These are phyloP conservation scores for Exutisphaerella laricina DNA, from an alignment of 2,329 filamentous ascomycete genomes.

Conservation along the genomic window DNA sequence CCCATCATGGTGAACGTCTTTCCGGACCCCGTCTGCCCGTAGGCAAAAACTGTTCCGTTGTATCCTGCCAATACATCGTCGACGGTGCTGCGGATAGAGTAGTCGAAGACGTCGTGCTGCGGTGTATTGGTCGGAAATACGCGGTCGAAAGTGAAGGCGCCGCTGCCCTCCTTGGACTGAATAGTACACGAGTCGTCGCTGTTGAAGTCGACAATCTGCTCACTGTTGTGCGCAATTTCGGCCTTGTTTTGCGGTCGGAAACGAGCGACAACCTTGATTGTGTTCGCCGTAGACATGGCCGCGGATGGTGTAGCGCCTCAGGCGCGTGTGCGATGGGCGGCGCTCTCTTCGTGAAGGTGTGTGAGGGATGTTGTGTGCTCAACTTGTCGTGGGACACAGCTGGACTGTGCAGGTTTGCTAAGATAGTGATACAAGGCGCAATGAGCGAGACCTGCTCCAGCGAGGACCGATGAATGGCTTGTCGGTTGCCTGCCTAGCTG, in stretches of 20 bases:
- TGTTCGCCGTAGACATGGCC: constrained; percentile 31
- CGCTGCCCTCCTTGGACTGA: constrained; percentile 72
- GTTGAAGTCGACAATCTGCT: constrained; percentile 85
- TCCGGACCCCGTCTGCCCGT: constrained; percentile 95
- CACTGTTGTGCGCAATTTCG: constrained; percentile 83
- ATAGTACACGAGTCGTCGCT: constrained; percentile 82
- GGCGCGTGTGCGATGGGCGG: no score
- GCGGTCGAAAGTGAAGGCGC: constrained; percentile 94
- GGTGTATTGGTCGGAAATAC: constrained; percentile 92
- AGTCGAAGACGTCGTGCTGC: constrained; percentile 94
- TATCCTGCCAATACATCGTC: constrained; percentile 98
- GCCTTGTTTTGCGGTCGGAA: constrained; percentile 96
- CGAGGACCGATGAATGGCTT: neutral
- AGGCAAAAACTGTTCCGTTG: constrained; percentile 98
- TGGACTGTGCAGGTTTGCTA: no score
- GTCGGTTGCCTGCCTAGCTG: no score
- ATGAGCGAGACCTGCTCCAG: constrained; percentile 2
- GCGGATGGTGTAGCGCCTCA: constrained; percentile 8
- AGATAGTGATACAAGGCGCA: no score
- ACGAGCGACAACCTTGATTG: constrained; percentile 75
- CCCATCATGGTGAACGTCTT: constrained; percentile 99
- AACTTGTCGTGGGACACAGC: no score
- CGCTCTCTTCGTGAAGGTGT: no score
- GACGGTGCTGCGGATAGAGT: constrained; percentile 90
- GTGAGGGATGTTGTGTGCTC: no score